Evolutionary conservation across 2,329 filamentous ascomycete species (phyloP).

Genomic region (Fusarium redolens): DNA sequence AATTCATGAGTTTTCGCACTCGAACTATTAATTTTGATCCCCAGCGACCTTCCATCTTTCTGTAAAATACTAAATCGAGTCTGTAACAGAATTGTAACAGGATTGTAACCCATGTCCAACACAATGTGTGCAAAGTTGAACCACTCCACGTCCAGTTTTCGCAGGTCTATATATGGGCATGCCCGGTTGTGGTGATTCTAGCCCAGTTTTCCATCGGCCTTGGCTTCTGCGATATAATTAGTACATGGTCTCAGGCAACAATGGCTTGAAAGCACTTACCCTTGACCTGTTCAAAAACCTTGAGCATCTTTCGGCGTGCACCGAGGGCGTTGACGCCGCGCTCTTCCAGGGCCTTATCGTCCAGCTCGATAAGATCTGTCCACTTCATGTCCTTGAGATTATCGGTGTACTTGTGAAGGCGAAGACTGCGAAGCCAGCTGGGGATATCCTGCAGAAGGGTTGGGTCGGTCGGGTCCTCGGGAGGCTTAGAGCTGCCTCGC

Average conservation of each 20-base stretch:
- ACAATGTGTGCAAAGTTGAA: conserved; percentile 6
- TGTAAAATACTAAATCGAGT: conserved; percentile 1
- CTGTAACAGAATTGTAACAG: conserved; percentile 15
- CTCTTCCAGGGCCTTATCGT: conserved; percentile 92
- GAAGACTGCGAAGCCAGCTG: conserved; percentile 91
- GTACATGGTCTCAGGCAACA: not conserved
- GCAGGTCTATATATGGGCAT: conserved; percentile 20
- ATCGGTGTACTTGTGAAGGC: conserved; percentile 98
- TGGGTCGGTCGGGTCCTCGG: conserved; percentile 95
- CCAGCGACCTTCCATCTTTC: conserved; percentile 4
- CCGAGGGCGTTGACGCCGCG: conserved; percentile 95
- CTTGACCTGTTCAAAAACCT: conserved; percentile 98
- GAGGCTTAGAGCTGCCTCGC: conserved; percentile 94
- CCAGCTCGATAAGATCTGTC: conserved; percentile 90
- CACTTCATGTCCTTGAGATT: conserved; percentile 98
- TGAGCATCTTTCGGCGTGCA: conserved; percentile 96
- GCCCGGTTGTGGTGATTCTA: conserved; percentile 46
- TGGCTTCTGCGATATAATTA: conserved; percentile 67
- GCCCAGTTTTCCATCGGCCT: conserved; percentile 76
- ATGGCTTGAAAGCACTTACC: conserved; percentile 57
- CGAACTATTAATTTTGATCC: conserved; percentile 23
- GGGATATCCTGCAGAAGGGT: conserved; percentile 93
- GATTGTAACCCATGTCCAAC: conserved; percentile 5
- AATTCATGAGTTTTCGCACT: conserved; percentile 16
- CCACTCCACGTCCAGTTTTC: conserved; percentile 3